These are phyloP conservation scores for Emmonsiellopsis sp. DNA, from an alignment of 2,329 filamentous ascomycete species.

Conservation along the genomic window DNA sequence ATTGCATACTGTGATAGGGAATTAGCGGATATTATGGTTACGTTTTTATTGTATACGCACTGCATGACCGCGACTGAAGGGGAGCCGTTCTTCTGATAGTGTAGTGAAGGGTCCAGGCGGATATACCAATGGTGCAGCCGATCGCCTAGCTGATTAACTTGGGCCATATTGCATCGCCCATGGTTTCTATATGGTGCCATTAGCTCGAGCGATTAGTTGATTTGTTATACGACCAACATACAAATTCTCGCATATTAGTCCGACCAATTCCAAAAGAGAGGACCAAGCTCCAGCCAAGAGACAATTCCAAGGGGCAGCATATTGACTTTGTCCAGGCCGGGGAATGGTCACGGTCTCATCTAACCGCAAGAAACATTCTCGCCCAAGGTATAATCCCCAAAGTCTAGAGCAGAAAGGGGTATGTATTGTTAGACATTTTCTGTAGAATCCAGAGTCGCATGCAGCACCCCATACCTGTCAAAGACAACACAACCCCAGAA, in stretches of 20 bases:
- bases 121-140: slow-evolving; percentile 9
- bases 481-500: slow-evolving; percentile 13
- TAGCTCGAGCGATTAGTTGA: background rate
- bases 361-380: slow-evolving; percentile 8
- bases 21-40: background rate
- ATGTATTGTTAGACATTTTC: background rate
- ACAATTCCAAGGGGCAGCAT: slow-evolving; percentile 3
- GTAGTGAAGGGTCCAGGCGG: slow-evolving; percentile 7
- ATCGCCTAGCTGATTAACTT: slow-evolving; percentile 7
- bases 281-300: slow-evolving; percentile 11
- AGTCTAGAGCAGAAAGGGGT: background rate
- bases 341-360: slow-evolving; percentile 7
- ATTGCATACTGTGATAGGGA: slow-evolving; percentile 5
- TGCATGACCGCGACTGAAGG: slow-evolving; percentile 6
- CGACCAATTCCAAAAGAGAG: slow-evolving; percentile 7
- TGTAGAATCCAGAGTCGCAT: background rate
- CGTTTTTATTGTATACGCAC: slow-evolving; percentile 1
- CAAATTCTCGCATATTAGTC: slow-evolving; percentile 11
- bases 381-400: slow-evolving; percentile 14
- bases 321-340: background rate
- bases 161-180: slow-evolving; percentile 2
- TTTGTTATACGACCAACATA: background rate
- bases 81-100: slow-evolving; percentile 1
- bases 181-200: background rate
- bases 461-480: slow-evolving; percentile 3